Evolutionary conservation across 2,329 filamentous ascomycete species (phyloP), one percentile per base, ranked within the genome.

Genomic region (Myriosclerotinia scirpicola): DNA sequence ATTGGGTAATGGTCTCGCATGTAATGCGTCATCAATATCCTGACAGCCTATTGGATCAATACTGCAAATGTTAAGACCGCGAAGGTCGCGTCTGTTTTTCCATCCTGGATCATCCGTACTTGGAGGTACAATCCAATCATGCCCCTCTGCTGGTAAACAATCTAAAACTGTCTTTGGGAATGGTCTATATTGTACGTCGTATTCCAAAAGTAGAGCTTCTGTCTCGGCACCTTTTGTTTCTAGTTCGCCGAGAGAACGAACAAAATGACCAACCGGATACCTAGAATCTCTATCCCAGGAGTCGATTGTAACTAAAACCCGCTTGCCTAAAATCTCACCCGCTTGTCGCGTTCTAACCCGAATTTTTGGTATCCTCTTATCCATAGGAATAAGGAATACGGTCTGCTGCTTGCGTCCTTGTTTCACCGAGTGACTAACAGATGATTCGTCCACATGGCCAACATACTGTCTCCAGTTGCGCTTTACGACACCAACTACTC

Each of bases 401-500:
- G 87, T 96, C 76, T 97, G 93, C 76, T 96, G 92, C 73, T 90
- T 90, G 67, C 93, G 86, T 40, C 92, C 92, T 72, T 93, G 89
- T 68, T 87, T 89, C 2, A 86, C 85, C 3, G 87, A 85, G 64
- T 88, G 86, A 74, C 89, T 89, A 59, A 93, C 89, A 2, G 93
- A 96, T 14, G 90, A 91, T 61, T 90, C 88, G 76, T 99, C 95
- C 66, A 99, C 90, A 76, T 97, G 93, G 2, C 95, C 95, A 69
- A 99, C 95, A 73, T 97, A 98, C 78, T 98, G 96, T 68, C 95
- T 86, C 95, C 95, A 99, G 78, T 98, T 98, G 63, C 95, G 87
- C 80, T 96, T 97, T 76, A 97, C 87, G 34, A 98, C 84, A 58
- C 95, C 95, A 8, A 98, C 92, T 15, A 99, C 91, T 76, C 86